Percentiles rank a stretch among this genome's conserved stretches.
Evolutionary conservation across 1,284 basidiomycete genomes (phyloP).

Genomic region (Marasmius oreades): DNA sequence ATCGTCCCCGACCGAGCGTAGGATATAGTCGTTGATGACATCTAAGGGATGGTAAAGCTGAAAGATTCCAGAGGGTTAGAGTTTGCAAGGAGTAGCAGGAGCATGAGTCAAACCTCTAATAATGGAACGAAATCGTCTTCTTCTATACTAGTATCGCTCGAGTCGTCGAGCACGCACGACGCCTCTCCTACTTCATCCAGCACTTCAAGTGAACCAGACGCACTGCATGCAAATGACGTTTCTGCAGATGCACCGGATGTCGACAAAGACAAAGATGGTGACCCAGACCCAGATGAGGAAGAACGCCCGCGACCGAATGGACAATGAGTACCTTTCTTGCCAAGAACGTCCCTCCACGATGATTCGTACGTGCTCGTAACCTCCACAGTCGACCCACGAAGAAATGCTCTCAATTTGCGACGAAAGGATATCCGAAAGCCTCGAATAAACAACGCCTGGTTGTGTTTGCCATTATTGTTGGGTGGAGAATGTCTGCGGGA

Average conservation of each 20-base stretch:
- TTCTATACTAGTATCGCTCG: too few species aligned
- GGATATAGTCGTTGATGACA: slow-evolving; percentile 3
- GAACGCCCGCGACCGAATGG: background rate
- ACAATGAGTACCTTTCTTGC: background rate
- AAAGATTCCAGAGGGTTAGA: background rate
- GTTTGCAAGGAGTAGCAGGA: background rate
- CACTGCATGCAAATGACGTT: too few species aligned
- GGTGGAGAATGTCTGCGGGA: background rate
- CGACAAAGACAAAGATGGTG: too few species aligned
- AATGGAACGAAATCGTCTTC: background rate
- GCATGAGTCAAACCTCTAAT: background rate
- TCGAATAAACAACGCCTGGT: background rate
- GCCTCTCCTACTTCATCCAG: too few species aligned
- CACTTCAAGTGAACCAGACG: too few species aligned
- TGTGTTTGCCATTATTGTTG: background rate
- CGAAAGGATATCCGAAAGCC: background rate
- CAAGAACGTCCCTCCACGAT: background rate
- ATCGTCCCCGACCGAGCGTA: background rate
- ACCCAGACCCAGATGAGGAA: too few species aligned
- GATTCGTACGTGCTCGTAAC: background rate
- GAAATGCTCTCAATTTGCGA: background rate
- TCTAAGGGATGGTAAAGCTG: slow-evolving; percentile 4
- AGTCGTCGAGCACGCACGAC: too few species aligned
- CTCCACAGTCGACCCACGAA: too few species aligned
- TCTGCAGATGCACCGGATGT: too few species aligned